Conservation (phyloP, 2,329 filamentous ascomycete genomes). For the Cadophora luteo-olivacea region DNA sequence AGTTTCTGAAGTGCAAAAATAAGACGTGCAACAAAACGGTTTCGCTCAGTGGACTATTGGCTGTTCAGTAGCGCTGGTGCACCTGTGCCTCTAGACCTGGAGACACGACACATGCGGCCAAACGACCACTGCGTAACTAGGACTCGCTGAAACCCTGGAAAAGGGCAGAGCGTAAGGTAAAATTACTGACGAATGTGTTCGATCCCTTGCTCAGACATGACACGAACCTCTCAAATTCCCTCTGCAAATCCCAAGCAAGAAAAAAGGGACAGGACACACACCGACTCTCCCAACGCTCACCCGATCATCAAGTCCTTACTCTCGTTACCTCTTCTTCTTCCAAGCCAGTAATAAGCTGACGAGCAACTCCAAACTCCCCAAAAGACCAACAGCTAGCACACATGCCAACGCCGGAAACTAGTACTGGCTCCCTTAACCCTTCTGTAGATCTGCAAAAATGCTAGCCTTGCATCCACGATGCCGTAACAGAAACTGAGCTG, state of each 20-base stretch:
- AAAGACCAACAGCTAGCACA: conserved; percentile 5
- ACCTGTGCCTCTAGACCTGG: conserved; percentile 5
- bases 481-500: conserved; percentile 27
- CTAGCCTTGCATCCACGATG: conserved; percentile 20
- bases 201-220: neutral
- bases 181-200: neutral
- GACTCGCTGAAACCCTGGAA: conserved; percentile 3
- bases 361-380: neutral
- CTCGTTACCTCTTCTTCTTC: neutral
- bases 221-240: neutral
- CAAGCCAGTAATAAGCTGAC: neutral
- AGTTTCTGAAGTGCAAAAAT: conserved; percentile 19
- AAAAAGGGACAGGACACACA: neutral
- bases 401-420: conserved; percentile 6
- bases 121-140: neutral
- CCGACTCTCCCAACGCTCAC: neutral
- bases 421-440: conserved; percentile 1
- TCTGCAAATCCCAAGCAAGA: neutral
- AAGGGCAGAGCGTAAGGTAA: neutral
- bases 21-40: conserved; percentile 17
- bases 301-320: neutral
- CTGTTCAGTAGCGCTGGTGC: conserved; percentile 8
- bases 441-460: neutral
- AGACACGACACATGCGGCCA: neutral
- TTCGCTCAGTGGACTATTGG: neutral